Evolutionary conservation across 495 filamentous ascomycete genomes (phyloP).

Genomic region (Baudoinia panamericana): DNA sequence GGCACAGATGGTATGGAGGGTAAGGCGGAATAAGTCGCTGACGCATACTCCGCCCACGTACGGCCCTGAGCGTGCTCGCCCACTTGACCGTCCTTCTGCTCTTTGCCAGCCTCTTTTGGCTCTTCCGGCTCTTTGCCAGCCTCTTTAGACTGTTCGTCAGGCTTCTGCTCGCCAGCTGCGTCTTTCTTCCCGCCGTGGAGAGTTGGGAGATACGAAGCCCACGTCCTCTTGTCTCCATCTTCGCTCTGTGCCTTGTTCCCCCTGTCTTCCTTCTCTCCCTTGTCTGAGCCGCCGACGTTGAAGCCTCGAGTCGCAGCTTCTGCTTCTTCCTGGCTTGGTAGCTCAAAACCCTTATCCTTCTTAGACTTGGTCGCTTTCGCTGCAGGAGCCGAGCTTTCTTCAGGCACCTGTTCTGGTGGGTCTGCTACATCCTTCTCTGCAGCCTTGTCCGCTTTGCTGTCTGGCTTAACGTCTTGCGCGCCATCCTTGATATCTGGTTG

Average conservation of each 20-base stretch:
- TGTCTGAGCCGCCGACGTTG: neutral
- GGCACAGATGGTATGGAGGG: slow-evolving; percentile 13
- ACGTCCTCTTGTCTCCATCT: slow-evolving; percentile 15
- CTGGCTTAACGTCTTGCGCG: neutral
- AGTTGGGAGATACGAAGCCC: slow-evolving; percentile 15
- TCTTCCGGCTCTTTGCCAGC: neutral
- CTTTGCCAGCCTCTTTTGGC: neutral
- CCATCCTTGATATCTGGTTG: slow-evolving; percentile 12
- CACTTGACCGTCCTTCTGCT: neutral
- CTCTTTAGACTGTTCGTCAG: neutral
- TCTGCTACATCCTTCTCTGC: slow-evolving; percentile 2
- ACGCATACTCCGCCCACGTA: slow-evolving; percentile 17
- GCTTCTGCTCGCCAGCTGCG: neutral
- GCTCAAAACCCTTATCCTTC: slow-evolving; percentile 9
- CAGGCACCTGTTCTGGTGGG: slow-evolving; percentile 9
- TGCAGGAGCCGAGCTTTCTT: slow-evolving; percentile 3
- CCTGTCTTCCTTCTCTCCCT: neutral
- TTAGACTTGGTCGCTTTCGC: slow-evolving; percentile 11
- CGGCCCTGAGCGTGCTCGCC: neutral
- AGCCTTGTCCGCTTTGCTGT: neutral
- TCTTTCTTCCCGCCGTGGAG: slow-evolving; percentile 6
- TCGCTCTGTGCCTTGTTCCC: slow-evolving; percentile 1
- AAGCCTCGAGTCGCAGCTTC: slow-evolving; percentile 17
- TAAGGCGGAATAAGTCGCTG: slow-evolving; percentile 7
- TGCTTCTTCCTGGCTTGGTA: slow-evolving; percentile 23